Base-by-base conservation (phyloP, 2,329 filamentous ascomycete species). In the Trichoderma pleuroti region DNA sequence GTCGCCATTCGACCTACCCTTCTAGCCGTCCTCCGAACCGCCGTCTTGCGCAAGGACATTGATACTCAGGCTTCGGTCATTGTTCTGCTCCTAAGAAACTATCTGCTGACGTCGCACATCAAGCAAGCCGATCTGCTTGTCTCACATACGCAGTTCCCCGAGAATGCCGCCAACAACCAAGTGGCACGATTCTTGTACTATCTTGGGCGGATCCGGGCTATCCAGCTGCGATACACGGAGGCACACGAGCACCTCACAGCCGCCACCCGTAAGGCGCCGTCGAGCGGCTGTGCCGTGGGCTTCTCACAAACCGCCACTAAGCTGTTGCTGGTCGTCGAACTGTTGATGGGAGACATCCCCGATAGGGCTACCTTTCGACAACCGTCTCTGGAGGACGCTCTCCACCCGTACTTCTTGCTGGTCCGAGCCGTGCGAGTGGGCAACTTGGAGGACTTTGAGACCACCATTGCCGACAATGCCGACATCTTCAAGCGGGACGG, bases 41-140 rank as follows among this genome's bases (percentile, higher is more conserved):
- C 96, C n/a, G 96, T 98, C 32, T 86, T 99, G 74, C 92, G 96
- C 76, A 98, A 98, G 84, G 96, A 99, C 81, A 90, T 94, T 74
- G 96, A 99, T 77, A 98, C 93, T n/a, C 95, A 98, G 83, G 93
- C 96, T 32, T 93, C 95, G 0, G 93, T 98, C 75, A 98, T 97
- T 75, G 97, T 97, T 16, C 87, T 99, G 70, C 87, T 99, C 66
- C 91, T 99, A 76, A 93, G 96, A 76, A 99, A 96, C 83, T 99
- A 99, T 81, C 90, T 99, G 74, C 90, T 92, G 62, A 98, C 95
- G 57, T 97, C 96, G 74, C 95, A 98, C 82, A 98, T 99, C 82
- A 92, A 92, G 70, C 96, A 99, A 84, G 96, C 96, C 75, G 96
- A 99, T 82, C 89, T 98, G 49, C 88, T 99, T 71, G 93, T 99